A percentile compares a stretch with the other conserved stretches of the same genome.
phyloP scores from a whole-genome alignment of 805 yeast species.

The Candida adriatica region DNA sequence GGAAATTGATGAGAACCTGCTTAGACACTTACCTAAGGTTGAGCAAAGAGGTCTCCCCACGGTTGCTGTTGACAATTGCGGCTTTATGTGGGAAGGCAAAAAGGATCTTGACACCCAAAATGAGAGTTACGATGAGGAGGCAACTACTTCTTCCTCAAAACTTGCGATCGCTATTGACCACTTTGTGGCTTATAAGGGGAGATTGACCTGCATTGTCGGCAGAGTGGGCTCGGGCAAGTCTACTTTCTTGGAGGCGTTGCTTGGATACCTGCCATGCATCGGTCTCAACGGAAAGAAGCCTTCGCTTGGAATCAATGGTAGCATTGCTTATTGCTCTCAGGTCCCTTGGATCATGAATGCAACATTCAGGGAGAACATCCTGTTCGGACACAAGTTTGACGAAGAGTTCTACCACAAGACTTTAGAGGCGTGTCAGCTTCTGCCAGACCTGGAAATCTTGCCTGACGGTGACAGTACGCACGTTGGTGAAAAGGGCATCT shows the following conservation, averaged over 20 bases:
- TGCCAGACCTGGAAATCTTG: conserved; percentile 66
- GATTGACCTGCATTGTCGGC: conserved; percentile 55
- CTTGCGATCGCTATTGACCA: conserved; percentile 40
- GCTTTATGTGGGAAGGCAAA: conserved; percentile 44
- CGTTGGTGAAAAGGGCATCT: conserved; percentile 59
- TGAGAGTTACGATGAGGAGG: conserved; percentile 35
- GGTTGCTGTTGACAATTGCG: conserved; percentile 40
- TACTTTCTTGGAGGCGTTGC: conserved; percentile 29
- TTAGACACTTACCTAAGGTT: conserved; percentile 23
- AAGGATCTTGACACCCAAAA: conserved; percentile 17
- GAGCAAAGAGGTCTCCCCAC: conserved; percentile 21
- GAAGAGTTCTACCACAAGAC: conserved; percentile 75
- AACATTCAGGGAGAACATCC: conserved; percentile 79
- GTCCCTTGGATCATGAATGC: conserved; percentile 98
- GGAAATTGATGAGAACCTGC: conserved; percentile 34
- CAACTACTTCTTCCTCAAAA: conserved; percentile 34
- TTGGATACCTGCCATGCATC: conserved; percentile 44
- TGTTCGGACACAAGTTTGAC: conserved; percentile 84
- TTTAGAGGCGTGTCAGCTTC: conserved; percentile 80
- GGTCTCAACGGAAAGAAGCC: conserved; percentile 22
- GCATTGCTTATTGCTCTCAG: conserved; percentile 86
- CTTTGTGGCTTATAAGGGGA: conserved; percentile 45
- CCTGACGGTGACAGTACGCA: conserved; percentile 88
- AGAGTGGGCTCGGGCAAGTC: conserved; percentile 66
- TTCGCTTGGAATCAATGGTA: conserved; percentile 47